Evolutionary conservation across 805 yeast species (phyloP), one percentile per base, ranked within the genome.

Genomic region (Zygotorulaspora florentina): DNA sequence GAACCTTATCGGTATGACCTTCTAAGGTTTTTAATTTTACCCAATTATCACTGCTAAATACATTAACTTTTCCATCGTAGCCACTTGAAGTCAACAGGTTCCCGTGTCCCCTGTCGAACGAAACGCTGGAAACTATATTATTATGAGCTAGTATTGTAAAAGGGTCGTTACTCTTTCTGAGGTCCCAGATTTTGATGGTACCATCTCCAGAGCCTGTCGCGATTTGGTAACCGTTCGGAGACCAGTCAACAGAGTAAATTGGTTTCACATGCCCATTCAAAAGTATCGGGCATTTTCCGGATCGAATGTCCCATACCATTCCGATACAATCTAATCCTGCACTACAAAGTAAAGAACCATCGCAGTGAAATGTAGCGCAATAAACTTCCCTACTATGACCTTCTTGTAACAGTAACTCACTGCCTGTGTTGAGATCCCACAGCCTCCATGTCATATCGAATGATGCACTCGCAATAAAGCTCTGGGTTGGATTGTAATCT

Each of bases 181-280:
- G 42, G 67, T 91, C 99, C 97, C 97, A 91, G 2, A 90, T 72
- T 56, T 85, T 84, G 8, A 88, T 74, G 1, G 80, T 67, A 26
- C 88, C 80, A 65, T 91, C 98, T 0, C 85, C 91, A 47, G 95
- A 81, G 2, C 90, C 97, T 0, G 91, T 82, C 2, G 89, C 89
- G 3, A 88, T 56, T 41, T 83, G 82, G 54, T 74, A 74, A 1
- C 96, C 96, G 64, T 86, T 83, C 1, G 76, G 73, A 3, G 90
- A 72, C 85, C 95, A 91, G 52, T 78, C 87, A 36, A 83, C 59
- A 1, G 82, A 68, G 62, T 86, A 80, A 0, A 91, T 77, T 0
- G 87, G 88, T 47, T 80, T 76, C 6, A 78, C 75, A 64, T 93
- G 98, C 1, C 86, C 86, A 25, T 73, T 70, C 3, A 88, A 63